A percentile compares a stretch with the other conserved stretches of the same genome.
phyloP scores from a whole-genome alignment of 2,329 filamentous ascomycete genomes.

The Phialocephala sp. region DNA sequence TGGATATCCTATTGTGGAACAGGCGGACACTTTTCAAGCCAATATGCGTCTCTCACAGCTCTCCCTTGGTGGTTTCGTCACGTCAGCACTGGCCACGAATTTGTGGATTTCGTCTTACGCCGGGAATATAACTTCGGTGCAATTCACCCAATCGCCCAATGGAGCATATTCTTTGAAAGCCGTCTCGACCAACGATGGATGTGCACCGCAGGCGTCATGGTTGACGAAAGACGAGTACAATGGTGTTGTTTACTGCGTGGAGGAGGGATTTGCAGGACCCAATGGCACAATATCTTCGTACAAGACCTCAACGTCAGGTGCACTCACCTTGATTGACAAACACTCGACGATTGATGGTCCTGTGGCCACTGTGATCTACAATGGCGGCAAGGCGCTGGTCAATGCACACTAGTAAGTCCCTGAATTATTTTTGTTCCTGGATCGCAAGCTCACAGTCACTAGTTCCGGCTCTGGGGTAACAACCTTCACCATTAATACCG shows the following conservation, averaged over 20 bases:
- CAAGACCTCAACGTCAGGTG: conserved; percentile 47
- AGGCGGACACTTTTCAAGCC: conserved; percentile 9
- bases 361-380: conserved; percentile 50
- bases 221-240: conserved; percentile 36
- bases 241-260: conserved; percentile 37
- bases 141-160: conserved; percentile 36
- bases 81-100: conserved; percentile 33
- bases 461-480: conserved; percentile 34
- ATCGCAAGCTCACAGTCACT: background rate
- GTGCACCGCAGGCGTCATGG: conserved; percentile 36
- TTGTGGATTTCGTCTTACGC: conserved; percentile 49
- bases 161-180: conserved; percentile 33
- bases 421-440: background rate
- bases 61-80: conserved; percentile 29
- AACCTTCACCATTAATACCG: conserved; percentile 47
- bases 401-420: conserved; percentile 41
- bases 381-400: conserved; percentile 46
- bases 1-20: conserved; percentile 12
- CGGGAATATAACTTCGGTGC: conserved; percentile 45
- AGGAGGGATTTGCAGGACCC: conserved; percentile 33
- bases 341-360: conserved; percentile 47
- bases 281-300: conserved; percentile 37
- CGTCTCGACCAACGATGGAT: conserved; percentile 32
- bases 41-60: conserved; percentile 33
- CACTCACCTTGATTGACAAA: conserved; percentile 47